Conservation (phyloP, 164 flowering plant genomes). For the Buxus sempervirens region DNA sequence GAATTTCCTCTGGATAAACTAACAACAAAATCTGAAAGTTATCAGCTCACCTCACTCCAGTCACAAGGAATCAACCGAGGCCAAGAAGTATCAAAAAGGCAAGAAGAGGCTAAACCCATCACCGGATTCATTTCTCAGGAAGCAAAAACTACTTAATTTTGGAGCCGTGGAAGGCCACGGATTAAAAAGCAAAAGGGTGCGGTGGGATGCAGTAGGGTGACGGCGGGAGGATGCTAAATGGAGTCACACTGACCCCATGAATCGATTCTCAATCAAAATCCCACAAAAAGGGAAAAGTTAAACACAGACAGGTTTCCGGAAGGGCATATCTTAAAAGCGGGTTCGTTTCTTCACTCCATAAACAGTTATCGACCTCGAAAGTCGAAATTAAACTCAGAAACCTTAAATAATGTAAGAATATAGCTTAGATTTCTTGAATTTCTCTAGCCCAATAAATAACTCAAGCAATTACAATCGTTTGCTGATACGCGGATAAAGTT, state of each 20-base stretch:
- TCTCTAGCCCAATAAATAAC: neutral
- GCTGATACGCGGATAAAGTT: neutral
- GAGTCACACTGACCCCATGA: constrained; percentile 10
- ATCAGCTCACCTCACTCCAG: constrained; percentile 5
- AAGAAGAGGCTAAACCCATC: constrained; percentile 13
- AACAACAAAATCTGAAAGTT: constrained; percentile 4
- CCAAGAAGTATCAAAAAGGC: constrained; percentile 19
- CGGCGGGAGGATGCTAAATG: neutral
- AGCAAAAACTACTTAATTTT: neutral
- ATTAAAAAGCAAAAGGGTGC: no score
- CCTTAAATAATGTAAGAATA: neutral
- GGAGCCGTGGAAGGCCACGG: constrained; percentile 4
- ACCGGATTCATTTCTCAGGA: constrained; percentile 3
- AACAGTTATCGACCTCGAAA: neutral
- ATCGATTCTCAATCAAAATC: constrained; percentile 18
- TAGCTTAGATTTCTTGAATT: neutral
- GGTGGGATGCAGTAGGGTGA: no score
- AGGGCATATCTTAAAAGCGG: constrained; percentile 9
- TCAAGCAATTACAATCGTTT: neutral
- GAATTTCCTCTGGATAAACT: constrained; percentile 7
- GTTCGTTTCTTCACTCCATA: neutral
- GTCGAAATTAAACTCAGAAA: neutral
- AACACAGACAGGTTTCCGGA: constrained; percentile 6
- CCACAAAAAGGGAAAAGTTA: constrained; percentile 1
- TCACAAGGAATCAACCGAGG: constrained; percentile 21